phyloP scores from a whole-genome alignment of 192 early-diverging fungal species.

The Backusella tarrabulga region DNA sequence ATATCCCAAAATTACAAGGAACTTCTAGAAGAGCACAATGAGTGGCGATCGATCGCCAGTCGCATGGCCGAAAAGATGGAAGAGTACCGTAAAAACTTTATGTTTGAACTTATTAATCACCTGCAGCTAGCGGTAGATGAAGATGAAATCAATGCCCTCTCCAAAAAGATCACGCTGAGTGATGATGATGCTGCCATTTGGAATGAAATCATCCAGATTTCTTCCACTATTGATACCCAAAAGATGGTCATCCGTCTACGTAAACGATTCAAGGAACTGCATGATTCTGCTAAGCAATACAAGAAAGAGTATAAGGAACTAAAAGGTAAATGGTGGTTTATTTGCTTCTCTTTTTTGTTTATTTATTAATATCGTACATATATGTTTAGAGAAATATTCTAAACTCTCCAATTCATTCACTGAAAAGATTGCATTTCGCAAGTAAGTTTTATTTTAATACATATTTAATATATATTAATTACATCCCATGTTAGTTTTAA shows the following conservation, averaged over 20 bases:
- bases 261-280: slow-evolving; percentile 28
- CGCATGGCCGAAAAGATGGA: slow-evolving; percentile 29
- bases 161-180: slow-evolving; percentile 1
- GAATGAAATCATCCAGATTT: slow-evolving; percentile 17
- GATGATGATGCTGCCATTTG: slow-evolving; percentile 24
- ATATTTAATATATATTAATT: neutral
- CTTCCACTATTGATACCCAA: slow-evolving; percentile 17
- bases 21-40: slow-evolving; percentile 12
- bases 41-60: slow-evolving; percentile 9
- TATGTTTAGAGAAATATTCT: slow-evolving; percentile 46
- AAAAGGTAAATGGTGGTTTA: slow-evolving; percentile 26
- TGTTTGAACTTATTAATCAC: slow-evolving; percentile 26
- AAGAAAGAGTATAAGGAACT: slow-evolving; percentile 33
- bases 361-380: neutral
- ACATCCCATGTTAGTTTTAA: slow-evolving; percentile 43
- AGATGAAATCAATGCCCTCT: slow-evolving; percentile 14
- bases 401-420: slow-evolving; percentile 31
- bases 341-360: neutral
- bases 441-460: slow-evolving; percentile 31
- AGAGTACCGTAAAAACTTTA: slow-evolving; percentile 19
- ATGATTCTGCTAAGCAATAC: slow-evolving; percentile 22
- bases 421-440: slow-evolving; percentile 59
- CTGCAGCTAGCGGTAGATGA: slow-evolving; percentile 31
- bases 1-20: slow-evolving; percentile 7
- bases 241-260: slow-evolving; percentile 27